Percentiles rank a stretch among this genome's conserved stretches.
These are phyloP conservation scores for Sclerotiophoma versabilis DNA, from an alignment of 2,329 filamentous ascomycete genomes.

Conservation along the genomic window DNA sequence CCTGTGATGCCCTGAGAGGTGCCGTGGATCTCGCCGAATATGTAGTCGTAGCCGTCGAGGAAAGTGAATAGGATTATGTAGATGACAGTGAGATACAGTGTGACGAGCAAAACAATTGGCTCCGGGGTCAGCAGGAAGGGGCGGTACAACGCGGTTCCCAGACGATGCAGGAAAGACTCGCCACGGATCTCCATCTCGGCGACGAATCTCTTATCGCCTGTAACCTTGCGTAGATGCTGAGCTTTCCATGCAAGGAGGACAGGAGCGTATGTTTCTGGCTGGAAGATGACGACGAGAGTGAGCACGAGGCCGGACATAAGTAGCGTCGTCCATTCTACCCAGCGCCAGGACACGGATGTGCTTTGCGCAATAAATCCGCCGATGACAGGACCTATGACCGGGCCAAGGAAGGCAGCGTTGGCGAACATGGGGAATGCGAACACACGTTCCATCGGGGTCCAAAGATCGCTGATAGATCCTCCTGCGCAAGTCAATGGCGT, in stretches of 20 bases:
- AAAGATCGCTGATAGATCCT: constrained; percentile 30
- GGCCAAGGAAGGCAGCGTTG: constrained; percentile 24
- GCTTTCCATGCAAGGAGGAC: constrained; percentile 45
- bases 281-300: constrained; percentile 22
- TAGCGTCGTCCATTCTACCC: constrained; percentile 37
- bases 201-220: constrained; percentile 53
- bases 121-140: constrained; percentile 52
- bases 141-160: constrained; percentile 50
- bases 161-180: constrained; percentile 47
- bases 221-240: constrained; percentile 35
- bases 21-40: constrained; percentile 60
- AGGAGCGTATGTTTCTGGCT: constrained; percentile 33
- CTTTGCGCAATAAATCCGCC: constrained; percentile 33
- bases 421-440: constrained; percentile 39
- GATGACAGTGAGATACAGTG: constrained; percentile 60
- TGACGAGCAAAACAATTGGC: constrained; percentile 58
- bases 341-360: constrained; percentile 31
- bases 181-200: constrained; percentile 56
- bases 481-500: constrained; percentile 33
- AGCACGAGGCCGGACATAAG: constrained; percentile 31
- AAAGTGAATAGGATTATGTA: constrained; percentile 64
- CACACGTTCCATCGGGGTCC: constrained; percentile 29
- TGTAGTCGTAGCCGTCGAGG: constrained; percentile 59
- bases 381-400: constrained; percentile 56
- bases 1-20: constrained; percentile 56